Percentiles rank a stretch among this genome's conserved stretches.
phyloP scores from a whole-genome alignment of 139 green algal genomes.

The Tetratostichococcus sp. region DNA sequence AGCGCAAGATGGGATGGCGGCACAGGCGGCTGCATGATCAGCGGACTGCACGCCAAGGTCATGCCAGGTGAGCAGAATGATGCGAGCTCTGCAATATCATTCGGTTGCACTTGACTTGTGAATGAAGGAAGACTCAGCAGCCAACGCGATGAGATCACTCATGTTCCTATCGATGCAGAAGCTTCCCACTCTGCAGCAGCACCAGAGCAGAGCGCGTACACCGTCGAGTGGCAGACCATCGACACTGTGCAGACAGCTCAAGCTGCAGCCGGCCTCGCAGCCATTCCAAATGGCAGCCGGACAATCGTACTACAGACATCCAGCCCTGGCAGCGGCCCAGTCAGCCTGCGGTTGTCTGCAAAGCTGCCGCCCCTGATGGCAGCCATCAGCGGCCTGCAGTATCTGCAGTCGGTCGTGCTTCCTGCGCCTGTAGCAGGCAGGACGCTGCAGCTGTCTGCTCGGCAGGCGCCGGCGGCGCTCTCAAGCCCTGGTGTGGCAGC shows the following conservation, averaged over 20 bases:
- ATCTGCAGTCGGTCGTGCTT: neutral
- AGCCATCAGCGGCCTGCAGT: neutral
- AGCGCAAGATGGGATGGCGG: neutral
- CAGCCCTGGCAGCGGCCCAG: too few relatives aligned
- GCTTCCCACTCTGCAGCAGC: too few relatives aligned
- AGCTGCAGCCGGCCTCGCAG: neutral
- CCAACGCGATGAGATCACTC: too few relatives aligned
- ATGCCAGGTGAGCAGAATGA: neutral
- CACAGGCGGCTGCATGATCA: neutral
- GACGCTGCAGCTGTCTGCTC: neutral
- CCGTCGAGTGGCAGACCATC: constrained; percentile 1
- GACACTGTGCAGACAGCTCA: neutral
- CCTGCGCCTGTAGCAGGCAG: too few relatives aligned
- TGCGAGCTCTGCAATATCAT: neutral
- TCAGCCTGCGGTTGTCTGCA: too few relatives aligned
- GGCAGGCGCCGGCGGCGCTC: neutral
- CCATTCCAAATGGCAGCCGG: too few relatives aligned
- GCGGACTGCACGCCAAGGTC: neutral
- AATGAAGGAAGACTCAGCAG: neutral
- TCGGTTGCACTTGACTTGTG: too few relatives aligned
- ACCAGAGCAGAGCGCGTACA: too few relatives aligned
- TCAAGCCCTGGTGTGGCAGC: too few relatives aligned
- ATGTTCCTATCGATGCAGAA: too few relatives aligned
- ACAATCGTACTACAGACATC: too few relatives aligned
- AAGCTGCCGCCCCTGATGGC: too few relatives aligned